These are phyloP conservation scores for Sonneratia alba DNA, from an alignment of 345 rosid species.

Conservation along the genomic window DNA sequence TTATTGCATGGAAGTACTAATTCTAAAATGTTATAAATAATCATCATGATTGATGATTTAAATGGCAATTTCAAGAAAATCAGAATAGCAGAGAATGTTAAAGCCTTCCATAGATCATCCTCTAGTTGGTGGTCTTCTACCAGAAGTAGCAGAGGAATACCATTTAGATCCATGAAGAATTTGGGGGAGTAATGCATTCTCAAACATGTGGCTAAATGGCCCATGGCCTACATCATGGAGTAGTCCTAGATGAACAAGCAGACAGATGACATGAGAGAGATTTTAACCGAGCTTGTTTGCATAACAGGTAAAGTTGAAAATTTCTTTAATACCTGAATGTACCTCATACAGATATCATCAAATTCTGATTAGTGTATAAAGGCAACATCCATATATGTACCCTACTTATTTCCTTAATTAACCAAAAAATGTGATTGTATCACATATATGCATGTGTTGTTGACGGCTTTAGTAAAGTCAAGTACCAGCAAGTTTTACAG, in stretches of 20 bases:
- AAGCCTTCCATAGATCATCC: no score
- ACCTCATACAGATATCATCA: neutral
- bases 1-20: neutral
- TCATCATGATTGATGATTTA: neutral
- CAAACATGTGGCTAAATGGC: no score
- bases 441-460: no score
- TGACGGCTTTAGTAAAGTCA: neutral
- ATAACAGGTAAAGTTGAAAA: neutral
- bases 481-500: constrained; percentile 85
- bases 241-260: constrained; percentile 38
- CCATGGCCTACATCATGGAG: no score
- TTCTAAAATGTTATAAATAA: neutral
- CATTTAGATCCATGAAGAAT: no score
- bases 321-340: neutral
- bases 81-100: no score
- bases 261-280: constrained; percentile 7
- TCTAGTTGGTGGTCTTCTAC: no score
- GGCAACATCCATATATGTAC: no score
- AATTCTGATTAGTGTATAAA: neutral
- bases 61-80: neutral
- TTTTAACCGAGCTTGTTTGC: neutral
- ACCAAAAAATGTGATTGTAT: no score
- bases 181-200: no score
- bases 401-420: no score
- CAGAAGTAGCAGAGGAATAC: no score